Percentiles rank a stretch among this genome's conserved stretches.
These are phyloP conservation scores for Trypanosomatidae sp. DNA, from an alignment of 208 protist genomes.

Conservation along the genomic window DNA sequence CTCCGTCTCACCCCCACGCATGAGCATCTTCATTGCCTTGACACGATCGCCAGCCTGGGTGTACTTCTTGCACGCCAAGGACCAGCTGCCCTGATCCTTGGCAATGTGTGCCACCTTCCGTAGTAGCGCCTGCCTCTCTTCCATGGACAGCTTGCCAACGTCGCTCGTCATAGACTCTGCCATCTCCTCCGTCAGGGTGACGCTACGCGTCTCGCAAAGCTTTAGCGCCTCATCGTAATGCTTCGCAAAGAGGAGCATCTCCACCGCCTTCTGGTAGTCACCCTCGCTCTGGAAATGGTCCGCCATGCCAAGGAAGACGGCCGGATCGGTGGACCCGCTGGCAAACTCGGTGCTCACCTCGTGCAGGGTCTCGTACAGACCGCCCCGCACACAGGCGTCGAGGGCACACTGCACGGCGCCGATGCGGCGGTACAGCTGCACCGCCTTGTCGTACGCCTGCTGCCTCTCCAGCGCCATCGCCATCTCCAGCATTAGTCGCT, in stretches of 20 bases:
- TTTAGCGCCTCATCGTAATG: constrained; percentile 85
- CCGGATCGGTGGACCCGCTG: constrained; percentile 69
- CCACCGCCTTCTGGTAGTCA: constrained; percentile 90
- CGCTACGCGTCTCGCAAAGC: constrained; percentile 78
- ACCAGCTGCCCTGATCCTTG: constrained; percentile 91
- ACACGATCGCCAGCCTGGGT: constrained; percentile 95
- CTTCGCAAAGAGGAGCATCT: constrained; percentile 93
- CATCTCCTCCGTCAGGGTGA: constrained; percentile 92
- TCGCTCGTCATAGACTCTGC: constrained; percentile 89
- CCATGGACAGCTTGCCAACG: constrained; percentile 40
- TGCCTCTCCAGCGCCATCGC: constrained; percentile 90
- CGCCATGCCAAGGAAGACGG: constrained; percentile 91
- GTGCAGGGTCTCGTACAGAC: constrained; percentile 92
- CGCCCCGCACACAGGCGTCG: constrained; percentile 90
- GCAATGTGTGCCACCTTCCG: constrained; percentile 81
- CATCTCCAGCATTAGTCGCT: constrained; percentile 85
- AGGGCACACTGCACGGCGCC: constrained; percentile 91
- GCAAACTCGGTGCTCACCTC: constrained; percentile 92
- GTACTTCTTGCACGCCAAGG: constrained; percentile 93
- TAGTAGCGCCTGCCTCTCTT: constrained; percentile 59
- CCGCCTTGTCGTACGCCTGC: constrained; percentile 88
- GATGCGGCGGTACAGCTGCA: constrained; percentile 94
- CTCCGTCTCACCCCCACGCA: constrained; percentile 95
- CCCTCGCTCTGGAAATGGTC: constrained; percentile 88
- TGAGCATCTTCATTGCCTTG: constrained; percentile 97